These are phyloP conservation scores for Leishmania aethiopica DNA, from an alignment of 208 protist species.

Conservation along the genomic window DNA sequence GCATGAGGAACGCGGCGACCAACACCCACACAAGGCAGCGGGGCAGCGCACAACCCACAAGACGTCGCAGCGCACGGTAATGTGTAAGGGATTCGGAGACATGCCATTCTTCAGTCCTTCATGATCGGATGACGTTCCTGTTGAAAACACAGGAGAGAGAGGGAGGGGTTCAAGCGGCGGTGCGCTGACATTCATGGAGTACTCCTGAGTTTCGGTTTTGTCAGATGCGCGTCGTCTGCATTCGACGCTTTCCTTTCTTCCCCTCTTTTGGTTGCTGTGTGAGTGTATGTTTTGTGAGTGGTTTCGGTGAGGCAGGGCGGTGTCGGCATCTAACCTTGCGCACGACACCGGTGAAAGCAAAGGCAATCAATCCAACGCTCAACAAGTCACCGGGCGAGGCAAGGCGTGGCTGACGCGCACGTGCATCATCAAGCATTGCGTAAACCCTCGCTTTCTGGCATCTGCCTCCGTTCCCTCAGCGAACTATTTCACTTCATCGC, in stretches of 20 bases:
- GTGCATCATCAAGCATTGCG: not conserved
- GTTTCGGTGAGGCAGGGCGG: not conserved
- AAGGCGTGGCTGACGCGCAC: not conserved
- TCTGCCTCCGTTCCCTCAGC: not conserved
- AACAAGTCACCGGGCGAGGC: not conserved
- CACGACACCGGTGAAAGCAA: not conserved
- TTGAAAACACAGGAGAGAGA: not conserved
- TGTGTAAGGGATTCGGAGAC: not conserved
- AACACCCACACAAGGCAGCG: not conserved
- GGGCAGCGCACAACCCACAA: not conserved
- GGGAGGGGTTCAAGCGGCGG: not conserved
- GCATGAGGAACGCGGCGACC: not conserved
- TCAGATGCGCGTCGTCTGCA: not conserved
- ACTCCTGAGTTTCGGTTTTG: not conserved
- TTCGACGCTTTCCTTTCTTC: not conserved
- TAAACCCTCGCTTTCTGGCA: not conserved
- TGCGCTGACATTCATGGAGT: not conserved
- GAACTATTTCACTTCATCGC: not conserved
- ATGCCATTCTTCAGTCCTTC: not conserved
- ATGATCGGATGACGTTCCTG: not conserved
- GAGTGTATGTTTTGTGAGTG: not conserved
- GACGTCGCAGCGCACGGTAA: not conserved
- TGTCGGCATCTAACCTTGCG: not conserved
- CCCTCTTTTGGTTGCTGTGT: not conserved
- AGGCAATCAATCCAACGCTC: not conserved